Conservation (phyloP, 1,284 basidiomycete species). For the Cutaneotrichosporon sp. region DNA sequence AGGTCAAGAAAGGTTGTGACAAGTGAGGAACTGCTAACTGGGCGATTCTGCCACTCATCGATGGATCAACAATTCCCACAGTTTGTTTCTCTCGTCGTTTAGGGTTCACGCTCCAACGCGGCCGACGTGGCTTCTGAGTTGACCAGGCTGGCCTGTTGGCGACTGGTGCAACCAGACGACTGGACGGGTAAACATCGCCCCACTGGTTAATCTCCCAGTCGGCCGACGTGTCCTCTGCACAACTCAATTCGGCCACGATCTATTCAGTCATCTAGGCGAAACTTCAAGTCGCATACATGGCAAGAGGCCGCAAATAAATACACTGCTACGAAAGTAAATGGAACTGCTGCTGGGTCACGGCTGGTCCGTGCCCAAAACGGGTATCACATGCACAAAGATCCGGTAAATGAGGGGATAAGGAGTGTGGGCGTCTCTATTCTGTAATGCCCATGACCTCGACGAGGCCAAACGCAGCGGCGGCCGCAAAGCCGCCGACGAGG, state of each 20-base stretch:
- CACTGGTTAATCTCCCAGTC: background rate
- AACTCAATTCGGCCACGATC: background rate
- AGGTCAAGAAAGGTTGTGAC: no score
- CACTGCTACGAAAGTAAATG: background rate
- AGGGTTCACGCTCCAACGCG: no score
- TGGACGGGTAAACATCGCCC: no score
- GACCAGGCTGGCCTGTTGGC: no score
- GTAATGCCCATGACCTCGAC: conserved; percentile 70
- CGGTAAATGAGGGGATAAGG: background rate
- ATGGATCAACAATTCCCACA: no score
- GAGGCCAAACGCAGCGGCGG: conserved; percentile 82
- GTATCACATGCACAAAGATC: conserved; percentile 3
- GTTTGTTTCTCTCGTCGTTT: no score
- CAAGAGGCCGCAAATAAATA: background rate
- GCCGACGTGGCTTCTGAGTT: no score
- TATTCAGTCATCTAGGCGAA: background rate
- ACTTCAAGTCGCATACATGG: background rate
- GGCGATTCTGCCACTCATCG: no score
- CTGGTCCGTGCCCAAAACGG: background rate
- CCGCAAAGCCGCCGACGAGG: conserved; percentile 80
- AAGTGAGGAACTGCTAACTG: no score
- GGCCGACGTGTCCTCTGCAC: background rate
- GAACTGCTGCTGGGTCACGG: background rate
- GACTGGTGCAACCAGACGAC: no score
- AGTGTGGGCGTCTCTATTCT: conserved; percentile 24